Evolutionary conservation across 306 rosid genomes (phyloP).

Genomic region (Castanea crenata): DNA sequence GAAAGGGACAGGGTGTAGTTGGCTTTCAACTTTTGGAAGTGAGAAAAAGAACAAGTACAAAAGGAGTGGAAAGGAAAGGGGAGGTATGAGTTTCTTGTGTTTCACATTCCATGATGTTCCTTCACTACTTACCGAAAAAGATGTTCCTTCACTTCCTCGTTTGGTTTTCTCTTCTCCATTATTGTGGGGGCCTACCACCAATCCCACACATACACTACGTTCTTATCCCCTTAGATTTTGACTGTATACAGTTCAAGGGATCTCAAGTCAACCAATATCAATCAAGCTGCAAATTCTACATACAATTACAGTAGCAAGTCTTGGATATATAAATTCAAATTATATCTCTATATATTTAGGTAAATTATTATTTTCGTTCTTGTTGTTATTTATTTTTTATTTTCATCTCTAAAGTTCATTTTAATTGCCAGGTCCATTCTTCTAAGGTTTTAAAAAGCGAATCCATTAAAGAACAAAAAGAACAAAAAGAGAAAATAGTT

Average conservation of each 20-base stretch:
- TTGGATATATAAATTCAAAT: no score
- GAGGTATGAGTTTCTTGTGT: conserved; percentile 13
- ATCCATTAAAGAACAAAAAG: no score
- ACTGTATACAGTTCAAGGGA: neutral
- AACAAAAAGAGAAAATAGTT: no score
- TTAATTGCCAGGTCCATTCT: no score
- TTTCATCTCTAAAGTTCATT: no score
- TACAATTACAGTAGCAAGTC: no score
- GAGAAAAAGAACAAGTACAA: neutral
- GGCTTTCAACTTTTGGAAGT: conserved; percentile 17
- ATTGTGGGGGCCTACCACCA: neutral
- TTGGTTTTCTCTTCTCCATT: neutral
- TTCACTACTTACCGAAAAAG: neutral
- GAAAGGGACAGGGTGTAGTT: conserved; percentile 40
- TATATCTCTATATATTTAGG: no score
- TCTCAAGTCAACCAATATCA: neutral
- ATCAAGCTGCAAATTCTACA: no score
- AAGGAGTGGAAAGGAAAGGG: neutral
- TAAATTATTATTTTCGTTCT: no score
- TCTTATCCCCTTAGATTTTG: neutral
- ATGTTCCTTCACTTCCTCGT: neutral
- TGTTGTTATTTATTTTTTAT: no score
- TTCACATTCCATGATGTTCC: conserved; percentile 17
- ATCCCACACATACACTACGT: neutral
- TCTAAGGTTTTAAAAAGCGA: no score